phyloP scores from a whole-genome alignment of 2,329 filamentous ascomycete species.

The Colletotrichum lindemuthianum region DNA sequence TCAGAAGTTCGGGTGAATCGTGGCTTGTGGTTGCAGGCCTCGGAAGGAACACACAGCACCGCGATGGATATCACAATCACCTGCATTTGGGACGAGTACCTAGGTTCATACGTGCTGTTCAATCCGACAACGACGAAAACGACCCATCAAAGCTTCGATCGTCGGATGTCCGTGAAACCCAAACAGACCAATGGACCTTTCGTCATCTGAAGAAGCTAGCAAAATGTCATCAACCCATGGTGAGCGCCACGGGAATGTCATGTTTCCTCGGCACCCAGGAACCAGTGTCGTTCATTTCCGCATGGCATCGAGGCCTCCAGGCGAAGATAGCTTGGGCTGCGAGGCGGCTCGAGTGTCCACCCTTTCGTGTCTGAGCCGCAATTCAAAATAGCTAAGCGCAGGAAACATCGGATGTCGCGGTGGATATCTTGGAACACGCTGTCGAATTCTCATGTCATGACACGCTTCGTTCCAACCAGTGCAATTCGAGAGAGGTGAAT shows the following conservation, averaged over 20 bases:
- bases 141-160: background rate
- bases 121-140: background rate
- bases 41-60: background rate
- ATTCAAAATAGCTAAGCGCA: conserved; percentile 1
- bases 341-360: background rate
- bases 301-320: background rate
- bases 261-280: background rate
- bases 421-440: conserved; percentile 1
- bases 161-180: conserved; percentile 10
- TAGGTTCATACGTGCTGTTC: background rate
- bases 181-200: background rate
- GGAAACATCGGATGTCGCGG: conserved; percentile 15
- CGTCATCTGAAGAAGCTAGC: background rate
- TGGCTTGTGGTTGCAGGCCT: background rate
- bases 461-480: conserved; percentile 8
- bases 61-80: background rate
- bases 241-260: conserved; percentile 3
- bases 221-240: background rate
- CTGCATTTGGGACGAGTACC: background rate
- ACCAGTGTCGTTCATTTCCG: background rate
- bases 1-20: background rate
- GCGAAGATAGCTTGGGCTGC: background rate
- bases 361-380: conserved; percentile 2
- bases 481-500: background rate
- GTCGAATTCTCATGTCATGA: conserved; percentile 7